phyloP scores from a whole-genome alignment of 169 alveolate species.

The Plasmodium gaboni region DNA sequence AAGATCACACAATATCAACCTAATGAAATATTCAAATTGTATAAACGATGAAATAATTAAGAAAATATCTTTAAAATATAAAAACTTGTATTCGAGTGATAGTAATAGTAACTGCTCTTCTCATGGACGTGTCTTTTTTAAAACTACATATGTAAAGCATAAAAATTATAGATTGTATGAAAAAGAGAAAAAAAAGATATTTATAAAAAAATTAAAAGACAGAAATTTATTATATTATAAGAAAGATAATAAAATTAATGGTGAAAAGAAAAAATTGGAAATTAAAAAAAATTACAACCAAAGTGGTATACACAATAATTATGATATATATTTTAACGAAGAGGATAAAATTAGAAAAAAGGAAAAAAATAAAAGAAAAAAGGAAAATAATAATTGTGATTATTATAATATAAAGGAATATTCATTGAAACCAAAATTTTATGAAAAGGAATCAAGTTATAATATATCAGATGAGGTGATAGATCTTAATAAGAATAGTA shows the following conservation, averaged over 20 bases:
- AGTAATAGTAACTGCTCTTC: constrained; percentile 11
- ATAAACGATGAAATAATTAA: constrained; percentile 30
- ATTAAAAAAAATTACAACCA: neutral
- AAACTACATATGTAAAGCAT: constrained; percentile 18
- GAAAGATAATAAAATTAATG: neutral
- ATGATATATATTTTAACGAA: neutral
- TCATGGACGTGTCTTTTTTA: neutral
- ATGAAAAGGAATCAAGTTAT: neutral
- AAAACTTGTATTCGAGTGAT: constrained; percentile 53
- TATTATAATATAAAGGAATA: no score
- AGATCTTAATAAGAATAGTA: neutral
- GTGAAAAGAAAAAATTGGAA: neutral
- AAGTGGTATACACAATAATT: neutral
- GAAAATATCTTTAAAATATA: constrained; percentile 15
- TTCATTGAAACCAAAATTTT: no score
- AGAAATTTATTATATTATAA: neutral
- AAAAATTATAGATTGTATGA: constrained; percentile 44
- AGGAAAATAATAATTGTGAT: no score
- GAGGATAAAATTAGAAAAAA: neutral
- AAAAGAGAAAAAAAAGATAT: constrained; percentile 2
- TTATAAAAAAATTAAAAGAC: neutral
- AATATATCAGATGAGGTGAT: neutral
- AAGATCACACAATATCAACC: no score
- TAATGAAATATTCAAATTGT: neutral
- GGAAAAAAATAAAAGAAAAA: no score